phyloP scores from a whole-genome alignment of 2,329 filamentous ascomycete genomes.

The Pseudophaeomoniella oleicola region DNA sequence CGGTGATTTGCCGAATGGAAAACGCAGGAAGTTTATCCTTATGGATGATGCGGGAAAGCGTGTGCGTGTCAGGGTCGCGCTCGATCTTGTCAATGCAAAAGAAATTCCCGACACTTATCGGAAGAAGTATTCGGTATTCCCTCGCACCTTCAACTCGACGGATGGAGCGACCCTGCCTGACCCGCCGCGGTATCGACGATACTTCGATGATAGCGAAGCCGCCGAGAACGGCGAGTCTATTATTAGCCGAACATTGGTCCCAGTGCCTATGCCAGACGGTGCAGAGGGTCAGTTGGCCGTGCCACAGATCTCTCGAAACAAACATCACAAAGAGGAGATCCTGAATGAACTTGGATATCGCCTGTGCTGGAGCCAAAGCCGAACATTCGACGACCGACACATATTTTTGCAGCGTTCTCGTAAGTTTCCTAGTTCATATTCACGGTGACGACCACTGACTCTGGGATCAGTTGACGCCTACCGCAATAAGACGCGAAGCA shows the following conservation, averaged over 20 bases:
- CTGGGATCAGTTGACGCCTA: conserved; percentile 90
- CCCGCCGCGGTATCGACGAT: conserved; percentile 52
- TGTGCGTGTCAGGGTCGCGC: conserved; percentile 76
- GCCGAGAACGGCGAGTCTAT: conserved; percentile 19
- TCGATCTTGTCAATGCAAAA: conserved; percentile 87
- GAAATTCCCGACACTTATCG: conserved; percentile 95
- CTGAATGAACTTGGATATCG: conserved; percentile 87
- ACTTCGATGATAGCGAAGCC: conserved; percentile 56
- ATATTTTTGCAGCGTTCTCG: conserved; percentile 82
- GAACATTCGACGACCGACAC: conserved; percentile 74
- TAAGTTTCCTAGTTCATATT: conserved; percentile 38
- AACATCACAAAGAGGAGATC: conserved; percentile 69
- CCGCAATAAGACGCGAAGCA: conserved; percentile 75
- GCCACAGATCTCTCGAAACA: conserved; percentile 54
- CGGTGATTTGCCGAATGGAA: conserved; percentile 74
- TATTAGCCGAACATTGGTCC: conserved; percentile 37
- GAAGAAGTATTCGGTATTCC: conserved; percentile 76
- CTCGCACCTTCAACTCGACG: conserved; percentile 78
- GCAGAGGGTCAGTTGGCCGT: conserved; percentile 58
- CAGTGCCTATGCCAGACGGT: conserved; percentile 49
- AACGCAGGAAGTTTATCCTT: conserved; percentile 91
- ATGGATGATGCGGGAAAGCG: conserved; percentile 79
- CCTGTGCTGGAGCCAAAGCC: conserved; percentile 92
- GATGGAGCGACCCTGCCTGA: conserved; percentile 83
- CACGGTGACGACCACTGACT: conserved; percentile 4